Conservation (phyloP, 2,329 filamentous ascomycete genomes). For the Leptographium lundbergii region DNA sequence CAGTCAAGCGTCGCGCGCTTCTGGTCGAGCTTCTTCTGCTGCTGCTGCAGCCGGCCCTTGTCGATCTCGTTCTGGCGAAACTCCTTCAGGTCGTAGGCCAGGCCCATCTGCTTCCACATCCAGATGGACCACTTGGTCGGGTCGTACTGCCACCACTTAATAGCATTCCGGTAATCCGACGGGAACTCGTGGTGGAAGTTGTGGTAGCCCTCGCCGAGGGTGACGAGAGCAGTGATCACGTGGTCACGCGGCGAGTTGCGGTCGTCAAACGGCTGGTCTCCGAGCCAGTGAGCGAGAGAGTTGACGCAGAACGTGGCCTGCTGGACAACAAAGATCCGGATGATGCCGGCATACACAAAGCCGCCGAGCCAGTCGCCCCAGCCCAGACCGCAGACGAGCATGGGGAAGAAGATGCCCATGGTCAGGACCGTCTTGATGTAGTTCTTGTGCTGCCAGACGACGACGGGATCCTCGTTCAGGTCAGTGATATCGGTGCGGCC, state of each 20-base stretch:
- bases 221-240: constrained; percentile 73
- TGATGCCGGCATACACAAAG: constrained; percentile 73
- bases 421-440: constrained; percentile 68
- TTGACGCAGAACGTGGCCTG: constrained; percentile 92
- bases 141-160: constrained; percentile 85
- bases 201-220: constrained; percentile 77
- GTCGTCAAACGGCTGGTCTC: constrained; percentile 86
- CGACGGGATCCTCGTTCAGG: constrained; percentile 72
- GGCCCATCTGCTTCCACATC: constrained; percentile 70
- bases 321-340: constrained; percentile 81
- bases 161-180: constrained; percentile 84
- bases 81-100: constrained; percentile 79
- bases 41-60: constrained; percentile 78
- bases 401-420: constrained; percentile 69
- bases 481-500: constrained; percentile 83
- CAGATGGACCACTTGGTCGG: constrained; percentile 86
- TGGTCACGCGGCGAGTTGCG: constrained; percentile 84
- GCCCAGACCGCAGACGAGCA: constrained; percentile 59
- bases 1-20: constrained; percentile 73
- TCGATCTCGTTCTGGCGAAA: constrained; percentile 89
- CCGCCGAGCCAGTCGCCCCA: constrained; percentile 77
- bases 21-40: constrained; percentile 87
- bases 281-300: constrained; percentile 81
- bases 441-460: constrained; percentile 79
- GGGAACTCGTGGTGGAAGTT: constrained; percentile 96